A percentile compares a stretch with the other conserved stretches of the same genome.
Evolutionary conservation across 768 basidiomycete genomes (phyloP).

Genomic region (Trametes villosa): DNA sequence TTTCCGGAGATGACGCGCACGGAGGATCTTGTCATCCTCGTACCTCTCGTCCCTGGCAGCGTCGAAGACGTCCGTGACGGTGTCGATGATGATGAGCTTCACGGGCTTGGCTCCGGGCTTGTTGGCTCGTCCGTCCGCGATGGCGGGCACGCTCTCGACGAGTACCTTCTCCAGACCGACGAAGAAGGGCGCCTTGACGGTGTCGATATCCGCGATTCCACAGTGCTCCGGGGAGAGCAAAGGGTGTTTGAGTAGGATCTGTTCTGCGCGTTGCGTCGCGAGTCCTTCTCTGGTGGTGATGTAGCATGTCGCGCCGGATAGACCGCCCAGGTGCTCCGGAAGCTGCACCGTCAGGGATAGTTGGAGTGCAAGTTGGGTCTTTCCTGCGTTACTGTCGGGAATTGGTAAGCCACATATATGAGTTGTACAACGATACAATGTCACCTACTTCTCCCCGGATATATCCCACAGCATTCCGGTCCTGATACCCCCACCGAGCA

Average conservation of each 20-base stretch:
- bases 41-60: constrained; percentile 61
- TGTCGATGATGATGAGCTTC: constrained; percentile 84
- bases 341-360: constrained; percentile 81
- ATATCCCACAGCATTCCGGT: constrained; percentile 88
- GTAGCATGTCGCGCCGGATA: constrained; percentile 74
- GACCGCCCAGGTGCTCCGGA: constrained; percentile 56
- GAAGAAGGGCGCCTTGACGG: constrained; percentile 58
- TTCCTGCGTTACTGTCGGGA: constrained; percentile 85
- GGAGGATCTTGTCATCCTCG: constrained; percentile 66
- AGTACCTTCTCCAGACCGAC: constrained; percentile 60
- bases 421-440: neutral
- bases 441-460: constrained; percentile 80
- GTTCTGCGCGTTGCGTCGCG: constrained; percentile 66
- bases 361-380: constrained; percentile 90
- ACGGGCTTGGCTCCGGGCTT: constrained; percentile 55
- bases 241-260: constrained; percentile 62
- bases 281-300: constrained; percentile 74
- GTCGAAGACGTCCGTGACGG: constrained; percentile 85
- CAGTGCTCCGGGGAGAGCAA: constrained; percentile 48
- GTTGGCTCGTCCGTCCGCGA: constrained; percentile 45
- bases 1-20: constrained; percentile 69
- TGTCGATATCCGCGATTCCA: constrained; percentile 62
- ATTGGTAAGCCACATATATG: neutral
- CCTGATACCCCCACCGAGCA: constrained; percentile 79
- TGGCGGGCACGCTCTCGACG: constrained; percentile 54